A percentile compares a stretch with the other conserved stretches of the same genome.
These are phyloP conservation scores for Anisodus tanguticus DNA, from an alignment of 257 asterid genomes.

Conservation along the genomic window DNA sequence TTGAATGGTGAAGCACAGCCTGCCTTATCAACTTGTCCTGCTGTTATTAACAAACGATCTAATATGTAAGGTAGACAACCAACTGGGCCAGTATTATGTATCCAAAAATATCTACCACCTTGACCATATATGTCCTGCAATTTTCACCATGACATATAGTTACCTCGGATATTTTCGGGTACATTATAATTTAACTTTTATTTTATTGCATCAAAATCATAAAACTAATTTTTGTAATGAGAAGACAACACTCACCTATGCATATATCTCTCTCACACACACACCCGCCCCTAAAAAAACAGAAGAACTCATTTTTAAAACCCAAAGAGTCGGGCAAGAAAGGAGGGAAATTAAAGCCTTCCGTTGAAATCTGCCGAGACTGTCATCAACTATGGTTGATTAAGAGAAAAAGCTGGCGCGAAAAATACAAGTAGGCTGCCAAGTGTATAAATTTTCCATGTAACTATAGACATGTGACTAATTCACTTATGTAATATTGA, in stretches of 20 bases:
- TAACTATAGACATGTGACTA: not conserved
- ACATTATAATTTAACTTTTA: not conserved
- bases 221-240: too few relatives aligned
- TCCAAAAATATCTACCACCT: constrained; percentile 92
- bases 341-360: too few relatives aligned
- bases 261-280: too few relatives aligned
- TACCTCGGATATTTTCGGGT: not conserved
- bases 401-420: too few relatives aligned
- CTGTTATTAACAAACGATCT: constrained; percentile 51
- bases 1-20: constrained; percentile 79
- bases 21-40: constrained; percentile 56
- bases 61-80: constrained; percentile 81
- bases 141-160: not conserved
- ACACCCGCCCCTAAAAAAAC: too few relatives aligned
- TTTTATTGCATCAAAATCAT: too few relatives aligned
- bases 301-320: too few relatives aligned
- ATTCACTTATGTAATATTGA: not conserved
- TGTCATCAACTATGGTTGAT: too few relatives aligned
- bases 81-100: constrained; percentile 88
- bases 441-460: not conserved
- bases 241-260: too few relatives aligned
- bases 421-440: not conserved
- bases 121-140: constrained; percentile 53
- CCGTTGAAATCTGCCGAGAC: too few relatives aligned
- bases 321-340: too few relatives aligned